phyloP scores from a whole-genome alignment of 2,329 filamentous ascomycete species.

The Capronia americana region DNA sequence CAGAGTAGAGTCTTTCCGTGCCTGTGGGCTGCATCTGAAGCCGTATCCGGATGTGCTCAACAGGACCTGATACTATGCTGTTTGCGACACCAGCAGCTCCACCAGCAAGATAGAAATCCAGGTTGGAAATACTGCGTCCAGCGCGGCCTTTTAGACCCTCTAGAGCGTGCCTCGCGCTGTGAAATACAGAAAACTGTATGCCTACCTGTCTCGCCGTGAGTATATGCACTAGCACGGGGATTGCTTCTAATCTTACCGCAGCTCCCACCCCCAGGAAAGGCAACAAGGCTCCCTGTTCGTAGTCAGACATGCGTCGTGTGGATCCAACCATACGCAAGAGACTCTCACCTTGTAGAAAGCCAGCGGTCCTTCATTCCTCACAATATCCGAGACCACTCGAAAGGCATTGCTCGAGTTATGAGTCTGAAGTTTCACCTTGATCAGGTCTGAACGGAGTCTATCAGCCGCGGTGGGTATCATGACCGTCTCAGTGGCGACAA shows the following conservation, averaged over 20 bases:
- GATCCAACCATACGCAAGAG: too few relatives aligned
- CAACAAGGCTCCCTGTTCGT: neutral
- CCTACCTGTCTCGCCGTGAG: constrained; percentile 11
- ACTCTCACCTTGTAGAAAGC: constrained; percentile 12
- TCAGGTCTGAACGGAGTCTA: constrained; percentile 24
- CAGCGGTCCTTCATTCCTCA: constrained; percentile 5
- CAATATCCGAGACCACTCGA: constrained; percentile 7
- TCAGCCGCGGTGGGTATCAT: neutral
- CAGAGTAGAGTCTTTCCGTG: constrained; percentile 18
- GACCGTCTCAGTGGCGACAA: neutral
- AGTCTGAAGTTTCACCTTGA: constrained; percentile 26
- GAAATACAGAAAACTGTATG: constrained; percentile 31
- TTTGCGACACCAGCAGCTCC: constrained; percentile 25
- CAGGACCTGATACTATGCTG: constrained; percentile 26
- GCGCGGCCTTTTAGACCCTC: neutral
- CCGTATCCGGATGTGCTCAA: constrained; percentile 28
- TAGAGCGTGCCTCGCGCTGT: constrained; percentile 14
- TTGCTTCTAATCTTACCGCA: neutral
- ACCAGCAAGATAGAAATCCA: constrained; percentile 22
- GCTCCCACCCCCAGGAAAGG: constrained; percentile 13
- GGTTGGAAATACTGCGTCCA: neutral
- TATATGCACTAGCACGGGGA: neutral
- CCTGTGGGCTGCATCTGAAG: constrained; percentile 28
- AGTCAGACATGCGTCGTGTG: neutral
- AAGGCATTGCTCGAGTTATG: constrained; percentile 23